Evolutionary conservation across 2,329 filamentous ascomycete genomes (phyloP).

Genomic region (Lachnellula suecica): DNA sequence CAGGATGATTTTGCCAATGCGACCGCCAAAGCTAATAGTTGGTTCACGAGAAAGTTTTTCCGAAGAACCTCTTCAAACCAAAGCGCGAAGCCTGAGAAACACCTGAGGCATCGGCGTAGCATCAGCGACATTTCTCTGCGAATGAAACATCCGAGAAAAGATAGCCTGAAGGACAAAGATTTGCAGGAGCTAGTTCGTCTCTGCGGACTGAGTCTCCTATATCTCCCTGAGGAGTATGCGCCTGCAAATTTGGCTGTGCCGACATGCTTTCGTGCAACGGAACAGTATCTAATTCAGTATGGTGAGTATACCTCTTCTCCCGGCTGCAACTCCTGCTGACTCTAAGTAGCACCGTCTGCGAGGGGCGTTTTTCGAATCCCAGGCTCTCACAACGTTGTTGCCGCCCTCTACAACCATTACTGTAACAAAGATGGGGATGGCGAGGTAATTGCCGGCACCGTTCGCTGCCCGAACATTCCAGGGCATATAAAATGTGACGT

Average conservation of each 20-base stretch:
- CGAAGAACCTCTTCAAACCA: constrained; percentile 36
- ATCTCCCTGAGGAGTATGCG: constrained; percentile 58
- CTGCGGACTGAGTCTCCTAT: constrained; percentile 61
- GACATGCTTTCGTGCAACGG: constrained; percentile 65
- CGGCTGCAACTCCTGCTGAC: constrained; percentile 12
- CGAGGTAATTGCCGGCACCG: constrained; percentile 52
- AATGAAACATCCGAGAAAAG: constrained; percentile 41
- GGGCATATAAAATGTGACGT: constrained; percentile 57
- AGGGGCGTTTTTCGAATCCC: constrained; percentile 64
- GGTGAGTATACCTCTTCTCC: constrained; percentile 39
- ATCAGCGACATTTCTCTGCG: constrained; percentile 54
- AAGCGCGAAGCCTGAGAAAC: constrained; percentile 28
- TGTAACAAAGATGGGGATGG: constrained; percentile 48
- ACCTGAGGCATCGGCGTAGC: constrained; percentile 48
- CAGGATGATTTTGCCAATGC: constrained; percentile 16
- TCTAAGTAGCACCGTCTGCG: constrained; percentile 35
- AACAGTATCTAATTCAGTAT: constrained; percentile 62
- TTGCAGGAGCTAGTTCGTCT: constrained; percentile 60
- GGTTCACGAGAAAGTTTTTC: constrained; percentile 39
- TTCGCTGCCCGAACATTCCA: constrained; percentile 58
- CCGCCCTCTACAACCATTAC: constrained; percentile 63
- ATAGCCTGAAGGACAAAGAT: constrained; percentile 48
- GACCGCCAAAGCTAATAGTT: constrained; percentile 33
- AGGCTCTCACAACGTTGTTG: constrained; percentile 54
- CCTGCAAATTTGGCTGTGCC: constrained; percentile 58